Evolutionary conservation across 495 filamentous ascomycete genomes (phyloP), one percentile per base, ranked within the genome.

Genomic region (Coniosporium apollinis): DNA sequence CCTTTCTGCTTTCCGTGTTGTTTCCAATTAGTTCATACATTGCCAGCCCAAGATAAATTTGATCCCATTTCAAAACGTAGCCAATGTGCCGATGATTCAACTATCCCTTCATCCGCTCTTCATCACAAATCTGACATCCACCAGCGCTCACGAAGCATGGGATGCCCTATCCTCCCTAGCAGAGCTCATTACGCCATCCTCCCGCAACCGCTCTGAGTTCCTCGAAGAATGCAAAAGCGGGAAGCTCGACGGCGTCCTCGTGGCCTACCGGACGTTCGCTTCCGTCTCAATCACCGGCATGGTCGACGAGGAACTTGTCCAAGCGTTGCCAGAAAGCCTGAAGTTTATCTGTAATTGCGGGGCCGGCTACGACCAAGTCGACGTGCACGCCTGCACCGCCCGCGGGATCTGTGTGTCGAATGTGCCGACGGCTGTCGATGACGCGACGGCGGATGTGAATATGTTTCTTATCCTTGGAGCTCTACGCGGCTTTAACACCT

Each of bases 291-390:
- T 79, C 39, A 91, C 86, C 0, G 87, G 87, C 2, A 17, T 41
- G 16, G 58, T 56, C 33, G 57, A 63, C 37, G 46, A 48, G 34
- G 57, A 60, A 42, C 44, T 82, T 36, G 49, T 82, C 30, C 51
- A 64, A 3, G 50, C 58, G 4, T 60, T 82, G 10, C 84, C 84
- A 1, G 46, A 54, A 20, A 75, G 70, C 2, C 50, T 92, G 25
- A 75, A 69, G 42, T 93, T 79, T 54, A 67, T 93, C 43, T 26
- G 9, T 2, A 13, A 19, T 28, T 5, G 20, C 52, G 74, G 83
- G 22, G 82, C 82, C 19, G 82, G 82, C 2, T 89, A 89, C 50
- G 82, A 89, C 45, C 80, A 83, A 38, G 69, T 89, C 19, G 78
- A 86, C 45, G 62, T 83, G 18, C 45, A 67, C 4, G 73, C 69